Evolutionary conservation across 768 basidiomycete genomes (phyloP), one percentile per base, ranked within the genome.

Genomic region (Psilocybe subaeruginosa): DNA sequence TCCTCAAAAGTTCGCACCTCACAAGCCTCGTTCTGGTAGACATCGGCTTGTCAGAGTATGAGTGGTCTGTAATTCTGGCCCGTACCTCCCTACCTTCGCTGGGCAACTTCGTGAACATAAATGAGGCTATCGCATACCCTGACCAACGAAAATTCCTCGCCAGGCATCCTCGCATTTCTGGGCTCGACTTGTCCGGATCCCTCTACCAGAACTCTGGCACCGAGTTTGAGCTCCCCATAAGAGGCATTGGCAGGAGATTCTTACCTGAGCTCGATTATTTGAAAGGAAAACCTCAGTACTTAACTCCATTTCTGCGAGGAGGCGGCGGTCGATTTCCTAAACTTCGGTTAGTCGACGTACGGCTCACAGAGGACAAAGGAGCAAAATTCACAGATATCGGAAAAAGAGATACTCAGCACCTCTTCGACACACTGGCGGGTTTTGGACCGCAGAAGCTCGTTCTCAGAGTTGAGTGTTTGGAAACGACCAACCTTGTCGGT

Each of bases 21-120:
- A 29, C 50, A 30, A 35, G 49, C 14, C 16, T n/a, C 11, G 29
- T 29, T 30, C 5, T 39, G 35, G 14, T 16, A 16, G 9, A 53
- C 1, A 37, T 53, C n/a, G n/a, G 9, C 33, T 37, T 53, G 5
- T 53, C 51, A n/a, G 51, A 53, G 33, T 53, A 53, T 33, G 51
- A 53, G 16, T 59, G 58, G 58, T 23, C 58, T 4, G 47, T 29
- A 35, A 59, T 59, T 17, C 58, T 59, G 27, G 39, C 49, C 3
- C 19, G 16, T 29, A 39, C 49, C 6, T 29, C 35, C 27, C 39
- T 51, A 43, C 58, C 58, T 3, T 35, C 58, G 8, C 19, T 59
- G 27, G 27, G 14, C 12, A 51, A 43, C 29, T n/a, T 59, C 5
- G 29, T 3, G 16, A 41, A 41, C 30, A 46, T 50, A 3, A 43